Evolutionary conservation across 2,329 filamentous ascomycete species (phyloP).

Genomic region (Davidsoniella eucalypti): DNA sequence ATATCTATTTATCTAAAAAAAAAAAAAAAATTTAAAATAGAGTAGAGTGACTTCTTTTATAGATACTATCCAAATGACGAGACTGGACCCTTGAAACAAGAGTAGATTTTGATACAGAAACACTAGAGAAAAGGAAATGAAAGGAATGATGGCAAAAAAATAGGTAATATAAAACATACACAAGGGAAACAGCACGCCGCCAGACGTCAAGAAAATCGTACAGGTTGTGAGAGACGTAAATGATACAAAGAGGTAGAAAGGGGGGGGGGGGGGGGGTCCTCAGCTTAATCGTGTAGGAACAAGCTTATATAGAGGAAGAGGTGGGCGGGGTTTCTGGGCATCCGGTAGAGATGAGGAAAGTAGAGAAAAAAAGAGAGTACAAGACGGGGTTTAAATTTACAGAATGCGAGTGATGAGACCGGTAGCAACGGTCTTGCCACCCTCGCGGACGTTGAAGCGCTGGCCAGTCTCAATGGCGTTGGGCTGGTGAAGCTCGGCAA

Average conservation of each 20-base stretch:
- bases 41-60: slow-evolving; percentile 5
- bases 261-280: not conserved
- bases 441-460: slow-evolving; percentile 97
- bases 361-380: not conserved
- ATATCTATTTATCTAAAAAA: too few relatives aligned
- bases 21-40: too few relatives aligned
- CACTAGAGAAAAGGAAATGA: not conserved
- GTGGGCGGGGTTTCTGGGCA: too few relatives aligned
- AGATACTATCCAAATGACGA: not conserved
- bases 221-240: not conserved
- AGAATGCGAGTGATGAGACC: slow-evolving; percentile 64
- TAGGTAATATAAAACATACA: too few relatives aligned
- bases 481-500: slow-evolving; percentile 68
- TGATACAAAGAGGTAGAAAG: not conserved
- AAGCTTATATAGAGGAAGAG: not conserved
- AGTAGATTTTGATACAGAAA: not conserved
- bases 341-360: not conserved
- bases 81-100: not conserved
- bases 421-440: slow-evolving; percentile 76
- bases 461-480: slow-evolving; percentile 81
- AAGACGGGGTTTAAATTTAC: slow-evolving; percentile 18
- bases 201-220: too few relatives aligned
- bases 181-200: too few relatives aligned
- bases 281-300: not conserved
- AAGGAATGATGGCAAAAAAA: too few relatives aligned